Conservation (phyloP, 768 basidiomycete genomes). For the Rhodotorula kratochvilovae region DNA sequence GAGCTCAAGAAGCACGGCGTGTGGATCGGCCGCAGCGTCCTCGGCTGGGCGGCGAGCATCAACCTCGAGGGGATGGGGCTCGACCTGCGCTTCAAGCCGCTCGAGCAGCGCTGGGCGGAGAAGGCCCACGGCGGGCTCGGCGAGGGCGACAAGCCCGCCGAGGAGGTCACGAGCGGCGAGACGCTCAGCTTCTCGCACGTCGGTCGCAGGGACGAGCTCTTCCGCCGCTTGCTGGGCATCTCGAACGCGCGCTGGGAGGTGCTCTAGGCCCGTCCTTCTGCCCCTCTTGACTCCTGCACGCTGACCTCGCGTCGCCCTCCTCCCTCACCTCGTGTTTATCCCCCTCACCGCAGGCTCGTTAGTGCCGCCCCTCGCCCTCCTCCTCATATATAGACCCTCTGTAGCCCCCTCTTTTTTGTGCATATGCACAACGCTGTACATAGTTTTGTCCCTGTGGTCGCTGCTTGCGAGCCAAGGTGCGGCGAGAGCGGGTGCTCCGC, state of each 20-base stretch:
- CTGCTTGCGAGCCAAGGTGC: too few species aligned
- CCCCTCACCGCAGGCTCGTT: too few species aligned
- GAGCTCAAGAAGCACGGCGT: constrained; percentile 51
- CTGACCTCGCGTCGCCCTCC: neutral
- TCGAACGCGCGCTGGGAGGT: constrained; percentile 49
- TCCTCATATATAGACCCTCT: too few species aligned
- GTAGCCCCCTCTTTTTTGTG: too few species aligned
- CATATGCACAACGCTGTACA: too few species aligned
- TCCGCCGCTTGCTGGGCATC: constrained; percentile 48
- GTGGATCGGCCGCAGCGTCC: constrained; percentile 47
- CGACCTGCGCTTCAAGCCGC: constrained; percentile 47
- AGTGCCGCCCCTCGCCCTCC: too few species aligned
- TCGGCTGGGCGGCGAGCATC: constrained; percentile 49
- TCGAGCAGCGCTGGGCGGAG: constrained; percentile 16
- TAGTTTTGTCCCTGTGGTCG: too few species aligned
- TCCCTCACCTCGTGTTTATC: neutral
- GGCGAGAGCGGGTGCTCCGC: too few species aligned
- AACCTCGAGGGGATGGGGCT: constrained; percentile 49
- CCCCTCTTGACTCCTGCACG: neutral
- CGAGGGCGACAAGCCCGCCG: constrained; percentile 32
- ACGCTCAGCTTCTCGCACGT: constrained; percentile 47
- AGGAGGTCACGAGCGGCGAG: constrained; percentile 43
- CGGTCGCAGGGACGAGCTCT: constrained; percentile 49
- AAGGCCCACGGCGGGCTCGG: constrained; percentile 34
- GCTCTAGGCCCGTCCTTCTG: constrained; percentile 38